Percentiles rank a stretch among this genome's conserved stretches.
phyloP scores from a whole-genome alignment of 208 protist species.

The Wallacemonas rigidus region DNA sequence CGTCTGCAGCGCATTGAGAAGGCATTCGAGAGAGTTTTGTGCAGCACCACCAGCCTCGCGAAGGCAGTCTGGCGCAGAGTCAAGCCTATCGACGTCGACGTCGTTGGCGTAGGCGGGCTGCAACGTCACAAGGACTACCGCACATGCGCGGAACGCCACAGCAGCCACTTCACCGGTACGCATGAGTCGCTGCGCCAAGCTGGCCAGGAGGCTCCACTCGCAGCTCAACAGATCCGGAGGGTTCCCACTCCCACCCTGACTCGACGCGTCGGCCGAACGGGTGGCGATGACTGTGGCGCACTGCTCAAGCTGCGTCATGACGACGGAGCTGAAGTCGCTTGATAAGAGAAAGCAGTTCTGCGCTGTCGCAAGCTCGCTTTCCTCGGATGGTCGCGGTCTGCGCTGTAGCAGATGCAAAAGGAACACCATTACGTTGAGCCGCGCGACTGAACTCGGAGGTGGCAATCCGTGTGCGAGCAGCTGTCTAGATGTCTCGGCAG shows the following conservation, averaged over 20 bases:
- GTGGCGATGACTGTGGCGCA: neutral
- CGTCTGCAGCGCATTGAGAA: slow-evolving; percentile 45
- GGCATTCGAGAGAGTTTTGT: slow-evolving; percentile 49
- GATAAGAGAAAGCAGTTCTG: slow-evolving; percentile 50
- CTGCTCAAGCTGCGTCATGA: slow-evolving; percentile 22
- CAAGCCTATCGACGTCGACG: neutral
- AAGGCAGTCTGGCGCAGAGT: neutral
- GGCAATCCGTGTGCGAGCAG: slow-evolving; percentile 23
- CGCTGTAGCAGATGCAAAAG: slow-evolving; percentile 43
- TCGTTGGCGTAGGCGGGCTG: slow-evolving; percentile 7
- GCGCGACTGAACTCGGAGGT: neutral
- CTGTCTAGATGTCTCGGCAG: slow-evolving; percentile 21
- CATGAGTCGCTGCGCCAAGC: slow-evolving; percentile 37
- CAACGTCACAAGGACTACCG: slow-evolving; percentile 31
- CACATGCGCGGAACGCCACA: slow-evolving; percentile 34
- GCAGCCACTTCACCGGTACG: slow-evolving; percentile 26
- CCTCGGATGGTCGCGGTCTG: slow-evolving; percentile 35
- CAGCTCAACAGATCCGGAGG: neutral
- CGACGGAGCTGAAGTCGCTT: slow-evolving; percentile 23
- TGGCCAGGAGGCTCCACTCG: slow-evolving; percentile 31
- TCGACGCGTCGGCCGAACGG: neutral
- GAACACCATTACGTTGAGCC: slow-evolving; percentile 15
- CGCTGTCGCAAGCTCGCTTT: slow-evolving; percentile 22
- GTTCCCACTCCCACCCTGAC: neutral
- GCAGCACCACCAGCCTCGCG: slow-evolving; percentile 10